Percentiles rank a stretch among this genome's conserved stretches.
Conservation (phyloP, 164 flowering plant genomes). For the Nelumbo lutea region DNA sequence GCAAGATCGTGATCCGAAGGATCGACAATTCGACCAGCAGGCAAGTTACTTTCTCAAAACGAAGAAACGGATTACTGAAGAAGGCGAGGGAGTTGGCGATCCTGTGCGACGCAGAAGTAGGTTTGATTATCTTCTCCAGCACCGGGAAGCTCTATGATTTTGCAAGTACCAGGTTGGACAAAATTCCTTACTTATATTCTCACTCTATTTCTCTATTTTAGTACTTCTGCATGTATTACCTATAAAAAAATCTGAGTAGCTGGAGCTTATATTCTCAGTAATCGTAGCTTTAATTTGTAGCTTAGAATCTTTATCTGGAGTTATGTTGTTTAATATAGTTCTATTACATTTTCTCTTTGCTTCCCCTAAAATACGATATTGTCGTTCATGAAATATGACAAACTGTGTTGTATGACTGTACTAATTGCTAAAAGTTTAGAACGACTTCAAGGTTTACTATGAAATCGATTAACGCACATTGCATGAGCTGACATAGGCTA, state of each 20-base stretch:
- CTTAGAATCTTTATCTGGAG: too few relatives aligned
- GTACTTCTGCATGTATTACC: too few relatives aligned
- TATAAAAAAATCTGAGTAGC: too few relatives aligned
- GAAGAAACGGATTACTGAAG: constrained; percentile 69
- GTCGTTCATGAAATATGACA: too few relatives aligned
- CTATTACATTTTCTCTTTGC: too few relatives aligned
- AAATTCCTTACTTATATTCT: neutral
- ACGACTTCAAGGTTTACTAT: too few relatives aligned
- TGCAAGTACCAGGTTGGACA: constrained; percentile 49
- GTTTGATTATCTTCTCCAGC: constrained; percentile 68
- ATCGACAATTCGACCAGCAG: constrained; percentile 72
- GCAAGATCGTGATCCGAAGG: constrained; percentile 68
- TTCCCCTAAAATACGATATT: too few relatives aligned
- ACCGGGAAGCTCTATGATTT: constrained; percentile 71
- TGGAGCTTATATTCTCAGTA: neutral
- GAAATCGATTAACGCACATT: too few relatives aligned
- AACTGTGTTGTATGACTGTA: too few relatives aligned
- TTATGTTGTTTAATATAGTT: too few relatives aligned
- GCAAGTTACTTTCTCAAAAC: constrained; percentile 79
- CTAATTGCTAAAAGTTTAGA: too few relatives aligned
- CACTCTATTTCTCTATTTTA: neutral
- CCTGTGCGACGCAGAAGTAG: constrained; percentile 81
- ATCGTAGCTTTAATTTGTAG: neutral
- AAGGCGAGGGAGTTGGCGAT: constrained; percentile 75
- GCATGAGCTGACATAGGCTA: too few relatives aligned